Base-by-base conservation (phyloP, 2,329 filamentous ascomycete species). In the Cryphonectria radicalis region DNA sequence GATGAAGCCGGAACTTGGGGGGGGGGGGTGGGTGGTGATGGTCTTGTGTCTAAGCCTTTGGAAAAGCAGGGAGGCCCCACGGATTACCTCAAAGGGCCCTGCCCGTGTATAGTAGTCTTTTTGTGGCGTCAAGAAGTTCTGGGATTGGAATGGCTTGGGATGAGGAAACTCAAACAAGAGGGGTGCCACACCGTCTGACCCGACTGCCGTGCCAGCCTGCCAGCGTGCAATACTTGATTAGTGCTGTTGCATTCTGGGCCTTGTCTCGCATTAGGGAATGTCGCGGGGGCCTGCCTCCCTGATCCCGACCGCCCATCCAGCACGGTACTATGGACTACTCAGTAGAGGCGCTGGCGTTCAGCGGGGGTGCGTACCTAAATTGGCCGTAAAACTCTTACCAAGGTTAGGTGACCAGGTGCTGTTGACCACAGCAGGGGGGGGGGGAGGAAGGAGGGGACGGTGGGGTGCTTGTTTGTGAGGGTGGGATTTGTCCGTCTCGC, bases 121-220 rank as follows among this genome's bases (percentile, higher is more conserved):
- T 32, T 53, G 70, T 71, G 70, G 67, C 70, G 65, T 69, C 63
- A 63, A 42, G 28, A 63, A 50, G 19, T 43, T 43, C 17, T 59
- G 28, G 25, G 55, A 32, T 32, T 63, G 66, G 66, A 50, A 66
- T 67, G 59, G 46, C 46, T n/a, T 50, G 46, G 19, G 10, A n/a
- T 50, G 19, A 32, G 43, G 66, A 66, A 69, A 62, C 70, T 69
- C 66, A 65, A 68, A 71, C 50, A 43, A 62, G 40, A 63, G 28
- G 63, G 69, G 69, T 70, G 69, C 57, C 66, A 71, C 69, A 71
- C 69, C 59, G 46, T 67, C 63, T 60, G 63, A 59, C 55, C 46
- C 55, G 55, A 59, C 55, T 59, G 55, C 55, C 55, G 55, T 59
- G 55, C 55, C 46, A n/a, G 43, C 43, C 6, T 46, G 43, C 43